phyloP scores from a whole-genome alignment of 2,329 filamentous ascomycete genomes.

The Botrytis fragariae region DNA sequence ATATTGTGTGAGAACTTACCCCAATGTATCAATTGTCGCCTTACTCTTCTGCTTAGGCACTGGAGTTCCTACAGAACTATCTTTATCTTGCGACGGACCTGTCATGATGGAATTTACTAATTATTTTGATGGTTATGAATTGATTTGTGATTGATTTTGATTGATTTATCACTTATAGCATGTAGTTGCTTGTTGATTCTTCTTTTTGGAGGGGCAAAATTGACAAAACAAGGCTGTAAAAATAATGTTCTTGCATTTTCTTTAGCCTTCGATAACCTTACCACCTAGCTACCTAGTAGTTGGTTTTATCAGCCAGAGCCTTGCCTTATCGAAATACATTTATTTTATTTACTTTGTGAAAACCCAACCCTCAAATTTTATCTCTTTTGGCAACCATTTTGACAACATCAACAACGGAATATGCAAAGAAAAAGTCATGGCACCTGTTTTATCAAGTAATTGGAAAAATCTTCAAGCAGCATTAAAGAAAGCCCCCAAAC shows the following conservation, averaged over 20 bases:
- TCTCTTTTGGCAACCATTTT: constrained; percentile 9
- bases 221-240: not conserved
- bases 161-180: not conserved
- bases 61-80: constrained; percentile 52
- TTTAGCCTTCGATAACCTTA: not conserved
- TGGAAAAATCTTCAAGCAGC: constrained; percentile 75
- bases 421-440: constrained; percentile 28
- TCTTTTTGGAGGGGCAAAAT: not conserved
- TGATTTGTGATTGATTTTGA: constrained; percentile 26
- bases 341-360: not conserved
- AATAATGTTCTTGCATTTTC: not conserved
- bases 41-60: constrained; percentile 68
- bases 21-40: constrained; percentile 80
- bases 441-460: constrained; percentile 58
- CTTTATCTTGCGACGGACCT: constrained; percentile 45
- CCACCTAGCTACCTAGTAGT: not conserved
- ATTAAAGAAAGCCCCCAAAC: constrained; percentile 45
- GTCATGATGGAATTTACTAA: constrained; percentile 49
- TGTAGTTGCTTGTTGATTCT: not conserved
- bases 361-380: not conserved
- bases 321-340: constrained; percentile 8
- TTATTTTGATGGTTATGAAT: constrained; percentile 8
- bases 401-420: not conserved
- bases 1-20: constrained; percentile 49
- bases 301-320: not conserved